phyloP scores from a whole-genome alignment of 805 yeast genomes.

The Saitoella complicata region DNA sequence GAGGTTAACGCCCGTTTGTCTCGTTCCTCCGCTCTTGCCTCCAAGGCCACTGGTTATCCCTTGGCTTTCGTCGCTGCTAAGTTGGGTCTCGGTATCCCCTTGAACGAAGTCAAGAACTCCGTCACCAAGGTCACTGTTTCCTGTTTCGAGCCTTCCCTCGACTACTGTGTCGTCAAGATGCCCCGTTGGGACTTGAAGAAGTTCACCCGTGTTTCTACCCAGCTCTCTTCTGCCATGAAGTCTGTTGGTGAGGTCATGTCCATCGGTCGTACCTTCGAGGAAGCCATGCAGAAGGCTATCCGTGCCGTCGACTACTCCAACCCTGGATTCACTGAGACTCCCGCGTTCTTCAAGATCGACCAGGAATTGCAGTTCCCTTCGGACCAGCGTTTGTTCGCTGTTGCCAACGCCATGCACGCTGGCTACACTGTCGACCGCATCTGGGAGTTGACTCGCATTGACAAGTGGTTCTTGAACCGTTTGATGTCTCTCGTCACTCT shows the following conservation, averaged over 20 bases:
- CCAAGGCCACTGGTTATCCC: slow-evolving; percentile 98
- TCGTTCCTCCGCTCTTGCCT: slow-evolving; percentile 93
- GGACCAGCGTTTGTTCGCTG: slow-evolving; percentile 91
- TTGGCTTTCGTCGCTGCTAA: slow-evolving; percentile 97
- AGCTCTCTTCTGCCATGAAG: slow-evolving; percentile 91
- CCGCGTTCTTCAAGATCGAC: slow-evolving; percentile 79
- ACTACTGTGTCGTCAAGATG: slow-evolving; percentile 90
- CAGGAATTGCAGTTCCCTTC: slow-evolving; percentile 88
- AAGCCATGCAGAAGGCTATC: slow-evolving; percentile 87
- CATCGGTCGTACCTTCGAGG: slow-evolving; percentile 94
- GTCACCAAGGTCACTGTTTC: slow-evolving; percentile 94
- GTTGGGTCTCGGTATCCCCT: slow-evolving; percentile 84
- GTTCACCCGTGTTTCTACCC: slow-evolving; percentile 88
- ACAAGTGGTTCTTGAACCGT: slow-evolving; percentile 90
- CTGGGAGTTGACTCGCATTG: slow-evolving; percentile 81
- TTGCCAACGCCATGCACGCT: slow-evolving; percentile 80
- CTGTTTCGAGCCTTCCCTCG: slow-evolving; percentile 91
- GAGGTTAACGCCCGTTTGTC: slow-evolving; percentile 96
- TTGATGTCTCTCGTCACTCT: slow-evolving; percentile 58
- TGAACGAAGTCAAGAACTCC: slow-evolving; percentile 90
- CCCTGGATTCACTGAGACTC: slow-evolving; percentile 73
- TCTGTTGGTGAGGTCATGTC: slow-evolving; percentile 99
- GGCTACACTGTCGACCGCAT: slow-evolving; percentile 87
- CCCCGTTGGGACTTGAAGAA: slow-evolving; percentile 97
- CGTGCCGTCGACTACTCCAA: slow-evolving; percentile 92